phyloP scores from a whole-genome alignment of 768 basidiomycete genomes.

The Trametes meyenii region DNA sequence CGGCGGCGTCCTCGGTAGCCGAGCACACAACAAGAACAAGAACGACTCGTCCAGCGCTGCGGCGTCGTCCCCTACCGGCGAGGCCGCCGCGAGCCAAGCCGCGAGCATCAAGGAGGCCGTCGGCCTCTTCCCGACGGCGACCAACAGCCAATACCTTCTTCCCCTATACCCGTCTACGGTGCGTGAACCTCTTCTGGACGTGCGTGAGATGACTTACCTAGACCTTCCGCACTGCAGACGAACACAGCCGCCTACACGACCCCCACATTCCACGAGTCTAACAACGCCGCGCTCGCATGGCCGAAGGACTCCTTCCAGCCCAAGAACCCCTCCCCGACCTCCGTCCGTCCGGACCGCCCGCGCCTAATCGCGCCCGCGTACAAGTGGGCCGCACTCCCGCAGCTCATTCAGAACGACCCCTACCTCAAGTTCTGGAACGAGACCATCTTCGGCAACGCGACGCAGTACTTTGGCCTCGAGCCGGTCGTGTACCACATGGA shows the following conservation, averaged over 20 bases:
- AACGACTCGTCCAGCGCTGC: background rate
- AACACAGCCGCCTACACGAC: conserved; percentile 69
- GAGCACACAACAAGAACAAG: conserved; percentile 47
- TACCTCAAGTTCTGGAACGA: conserved; percentile 90
- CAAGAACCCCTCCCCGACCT: conserved; percentile 56
- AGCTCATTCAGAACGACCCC: conserved; percentile 76
- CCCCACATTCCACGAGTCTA: conserved; percentile 71
- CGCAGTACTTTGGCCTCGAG: conserved; percentile 58
- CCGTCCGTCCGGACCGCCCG: conserved; percentile 78
- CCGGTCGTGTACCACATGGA: conserved; percentile 76
- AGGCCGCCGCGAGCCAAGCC: conserved; percentile 20
- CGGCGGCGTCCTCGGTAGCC: conserved; percentile 80
- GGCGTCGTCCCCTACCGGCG: conserved; percentile 10
- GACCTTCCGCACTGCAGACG: conserved; percentile 48
- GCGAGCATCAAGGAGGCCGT: conserved; percentile 51
- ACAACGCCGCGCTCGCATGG: conserved; percentile 62
- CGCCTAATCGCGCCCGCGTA: conserved; percentile 88
- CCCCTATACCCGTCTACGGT: conserved; percentile 90
- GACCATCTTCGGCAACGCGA: conserved; percentile 90
- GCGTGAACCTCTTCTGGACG: conserved; percentile 37
- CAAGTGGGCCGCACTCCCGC: conserved; percentile 85
- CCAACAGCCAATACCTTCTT: conserved; percentile 75
- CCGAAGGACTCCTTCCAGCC: conserved; percentile 79
- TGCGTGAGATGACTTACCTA: background rate
- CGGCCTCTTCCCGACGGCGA: conserved; percentile 75